These are phyloP conservation scores for Hyaloraphidium curvatum DNA, from an alignment of 192 early-diverging fungal genomes.

Conservation along the genomic window DNA sequence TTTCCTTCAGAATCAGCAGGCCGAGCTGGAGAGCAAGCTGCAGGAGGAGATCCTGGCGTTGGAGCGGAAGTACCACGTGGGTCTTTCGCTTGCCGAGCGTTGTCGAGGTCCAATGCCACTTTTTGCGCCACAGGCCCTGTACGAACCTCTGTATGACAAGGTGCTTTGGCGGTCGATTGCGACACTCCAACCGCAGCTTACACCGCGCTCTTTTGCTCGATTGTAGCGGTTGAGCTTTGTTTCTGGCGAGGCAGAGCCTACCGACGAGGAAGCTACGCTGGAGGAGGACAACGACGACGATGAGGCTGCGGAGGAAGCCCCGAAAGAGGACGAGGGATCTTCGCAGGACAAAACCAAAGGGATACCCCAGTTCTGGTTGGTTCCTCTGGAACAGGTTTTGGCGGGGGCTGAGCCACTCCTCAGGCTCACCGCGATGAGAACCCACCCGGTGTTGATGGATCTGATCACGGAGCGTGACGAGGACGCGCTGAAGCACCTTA, in stretches of 20 bases:
- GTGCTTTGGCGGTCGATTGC: slow-evolving; percentile 9
- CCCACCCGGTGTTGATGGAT: slow-evolving; percentile 57
- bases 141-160: slow-evolving; percentile 71
- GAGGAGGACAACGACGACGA: slow-evolving; percentile 41
- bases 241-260: slow-evolving; percentile 68
- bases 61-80: slow-evolving; percentile 93
- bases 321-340: slow-evolving; percentile 17
- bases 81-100: too few relatives aligned
- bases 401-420: slow-evolving; percentile 91
- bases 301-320: slow-evolving; percentile 23
- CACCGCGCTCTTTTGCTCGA: slow-evolving; percentile 5
- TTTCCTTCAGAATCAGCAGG: slow-evolving; percentile 43
- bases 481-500: slow-evolving; percentile 66
- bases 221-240: slow-evolving; percentile 54
- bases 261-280: slow-evolving; percentile 55
- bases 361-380: too few relatives aligned
- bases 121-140: too few relatives aligned
- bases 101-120: too few relatives aligned
- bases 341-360: too few relatives aligned
- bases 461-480: slow-evolving; percentile 84
- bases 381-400: too few relatives aligned
- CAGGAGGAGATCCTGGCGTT: slow-evolving; percentile 81
- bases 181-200: background rate
- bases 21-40: slow-evolving; percentile 68
- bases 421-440: slow-evolving; percentile 88